These are phyloP conservation scores for Cyberlindnera meyerae DNA, from an alignment of 805 yeast genomes.

Conservation along the genomic window DNA sequence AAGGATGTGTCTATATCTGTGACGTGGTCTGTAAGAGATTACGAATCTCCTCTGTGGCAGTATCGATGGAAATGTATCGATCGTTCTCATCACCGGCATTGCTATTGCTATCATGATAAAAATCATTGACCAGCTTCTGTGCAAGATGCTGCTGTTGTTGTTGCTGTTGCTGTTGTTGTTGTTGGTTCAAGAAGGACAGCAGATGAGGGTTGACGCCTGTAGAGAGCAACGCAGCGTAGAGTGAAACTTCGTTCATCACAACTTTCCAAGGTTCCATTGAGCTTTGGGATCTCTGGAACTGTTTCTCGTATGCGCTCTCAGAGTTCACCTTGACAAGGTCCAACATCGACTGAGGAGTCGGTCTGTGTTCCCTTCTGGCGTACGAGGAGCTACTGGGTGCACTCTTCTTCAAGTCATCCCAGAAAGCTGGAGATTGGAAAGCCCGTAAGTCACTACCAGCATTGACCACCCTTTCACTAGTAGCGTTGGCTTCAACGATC, in stretches of 20 bases:
- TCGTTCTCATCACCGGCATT: no score
- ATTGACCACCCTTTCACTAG: no score
- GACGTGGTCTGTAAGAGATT: conserved; percentile 2
- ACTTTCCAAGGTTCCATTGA: conserved; percentile 26
- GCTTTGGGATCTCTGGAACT: conserved; percentile 1
- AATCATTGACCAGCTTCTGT: no score
- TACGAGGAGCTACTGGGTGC: conserved; percentile 12
- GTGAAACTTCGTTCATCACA: conserved; percentile 33
- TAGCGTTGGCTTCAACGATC: no score
- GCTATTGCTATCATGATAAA: no score
- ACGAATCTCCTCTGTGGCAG: background rate
- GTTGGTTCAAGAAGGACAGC: conserved; percentile 14
- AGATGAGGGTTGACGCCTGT: conserved; percentile 26
- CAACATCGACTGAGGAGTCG: conserved; percentile 6
- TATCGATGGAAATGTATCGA: no score
- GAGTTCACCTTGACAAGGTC: conserved; percentile 9
- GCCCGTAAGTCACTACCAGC: no score
- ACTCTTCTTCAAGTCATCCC: conserved; percentile 1
- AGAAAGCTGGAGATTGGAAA: no score
- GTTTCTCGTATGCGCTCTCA: conserved; percentile 6
- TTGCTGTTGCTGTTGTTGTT: conserved; percentile 8
- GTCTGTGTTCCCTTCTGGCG: conserved; percentile 9
- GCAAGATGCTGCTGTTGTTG: no score
- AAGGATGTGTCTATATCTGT: background rate
- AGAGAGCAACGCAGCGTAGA: conserved; percentile 35